Evolutionary conservation across 2,329 filamentous ascomycete genomes (phyloP).

Genomic region (Diaporthe sp.): DNA sequence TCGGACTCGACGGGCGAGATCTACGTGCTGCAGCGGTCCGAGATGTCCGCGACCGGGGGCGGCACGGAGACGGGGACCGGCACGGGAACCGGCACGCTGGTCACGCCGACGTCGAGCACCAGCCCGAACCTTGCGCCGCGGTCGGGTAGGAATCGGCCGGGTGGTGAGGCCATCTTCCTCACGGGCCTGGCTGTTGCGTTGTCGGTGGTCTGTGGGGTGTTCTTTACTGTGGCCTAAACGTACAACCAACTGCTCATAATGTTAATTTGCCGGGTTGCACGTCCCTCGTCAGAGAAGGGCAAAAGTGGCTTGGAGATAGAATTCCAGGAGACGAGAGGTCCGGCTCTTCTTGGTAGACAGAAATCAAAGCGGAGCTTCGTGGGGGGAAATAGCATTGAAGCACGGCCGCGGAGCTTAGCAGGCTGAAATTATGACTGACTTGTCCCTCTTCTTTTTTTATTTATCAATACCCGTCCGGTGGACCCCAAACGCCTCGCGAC

Average conservation of each 20-base stretch:
- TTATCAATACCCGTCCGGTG: slow-evolving; percentile 11
- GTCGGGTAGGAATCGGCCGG: slow-evolving; percentile 39
- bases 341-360: neutral
- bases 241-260: neutral
- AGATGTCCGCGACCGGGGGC: slow-evolving; percentile 38
- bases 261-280: neutral
- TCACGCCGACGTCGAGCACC: slow-evolving; percentile 38
- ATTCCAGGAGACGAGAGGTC: neutral
- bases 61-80: slow-evolving; percentile 6
- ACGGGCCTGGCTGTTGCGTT: slow-evolving; percentile 42
- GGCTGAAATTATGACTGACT: slow-evolving; percentile 19
- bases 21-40: slow-evolving; percentile 62
- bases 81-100: slow-evolving; percentile 41
- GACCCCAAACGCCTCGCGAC: slow-evolving; percentile 2
- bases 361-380: neutral
- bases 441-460: slow-evolving; percentile 5
- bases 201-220: slow-evolving; percentile 43
- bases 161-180: slow-evolving; percentile 39
- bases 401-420: neutral
- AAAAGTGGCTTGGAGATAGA: neutral
- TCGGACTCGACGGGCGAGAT: slow-evolving; percentile 77
- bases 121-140: slow-evolving; percentile 41
- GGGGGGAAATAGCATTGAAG: neutral
- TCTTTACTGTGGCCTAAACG: slow-evolving; percentile 39
- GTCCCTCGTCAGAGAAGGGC: slow-evolving; percentile 22